Evolutionary conservation across 768 basidiomycete genomes (phyloP), one percentile per base, ranked within the genome.

Genomic region (Epithele typhae): DNA sequence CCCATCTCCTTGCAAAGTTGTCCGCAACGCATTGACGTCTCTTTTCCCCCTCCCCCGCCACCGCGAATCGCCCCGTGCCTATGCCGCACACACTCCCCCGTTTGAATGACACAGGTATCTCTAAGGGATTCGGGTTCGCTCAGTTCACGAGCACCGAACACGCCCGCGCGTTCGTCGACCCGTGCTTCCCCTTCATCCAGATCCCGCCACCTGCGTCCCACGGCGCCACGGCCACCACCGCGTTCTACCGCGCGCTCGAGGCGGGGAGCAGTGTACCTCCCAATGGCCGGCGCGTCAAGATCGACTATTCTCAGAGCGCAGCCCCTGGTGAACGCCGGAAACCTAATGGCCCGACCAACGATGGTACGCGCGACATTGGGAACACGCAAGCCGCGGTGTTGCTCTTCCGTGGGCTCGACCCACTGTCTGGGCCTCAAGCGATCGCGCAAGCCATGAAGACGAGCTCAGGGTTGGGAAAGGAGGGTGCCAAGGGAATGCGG

Each of bases 71-170:
- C 34, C 24, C 38, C 46, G 36, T 27, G 37, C 34, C 51, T 81
- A 81, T 70, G 73, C 77, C 79, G 5, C 27, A 22, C 30, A 21
- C 43, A 8, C n/a, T 17, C 79, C 70, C 80, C 70, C 68, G 83
- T 35, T 37, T 30, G 5, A 33, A 8, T 17, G 17, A n/a, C 27
- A 46, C 51, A 92, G 91, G 91, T 82, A 70, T 77, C 52, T 94
- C 94, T 45, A 95, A 95, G 69, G 88, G 91, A 61, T 97, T 97
- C 64, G 96, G 93, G 48, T 99, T 99, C 67, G 94, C 92, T 59
- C 89, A 92, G 68, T 99, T 99, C 65, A 70, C 84, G 35, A 83
- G 75, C 55, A 74, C 86, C 46, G 89, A 90, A 57, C 89, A 90
- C 48, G 94, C 96, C 17, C 82, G 86, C 44, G 82, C 87, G 11